A percentile compares a stretch with the other conserved stretches of the same genome.
Evolutionary conservation across 2,329 filamentous ascomycete genomes (phyloP).

Genomic region (Tolypocladium tropicale): DNA sequence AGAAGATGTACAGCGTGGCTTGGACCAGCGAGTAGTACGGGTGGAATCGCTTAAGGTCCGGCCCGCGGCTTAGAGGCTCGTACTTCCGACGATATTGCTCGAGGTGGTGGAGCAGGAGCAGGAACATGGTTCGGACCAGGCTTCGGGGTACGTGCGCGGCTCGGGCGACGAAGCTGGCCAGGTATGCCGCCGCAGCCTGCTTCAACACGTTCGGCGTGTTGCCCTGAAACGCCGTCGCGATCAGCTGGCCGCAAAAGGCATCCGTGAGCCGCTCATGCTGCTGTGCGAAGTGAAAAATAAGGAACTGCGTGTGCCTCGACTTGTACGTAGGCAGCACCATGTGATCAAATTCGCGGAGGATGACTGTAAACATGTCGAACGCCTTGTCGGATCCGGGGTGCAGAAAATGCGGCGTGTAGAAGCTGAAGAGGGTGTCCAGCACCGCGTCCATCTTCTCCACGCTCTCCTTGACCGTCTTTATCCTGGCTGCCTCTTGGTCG

Average conservation of each 20-base stretch:
- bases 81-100: conserved; percentile 63
- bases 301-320: conserved; percentile 87
- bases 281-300: conserved; percentile 93
- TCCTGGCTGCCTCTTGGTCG: conserved; percentile 49
- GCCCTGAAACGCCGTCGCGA: conserved; percentile 36
- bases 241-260: conserved; percentile 68
- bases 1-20: conserved; percentile 88
- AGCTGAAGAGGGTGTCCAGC: conserved; percentile 76
- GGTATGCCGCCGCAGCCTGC: conserved; percentile 81
- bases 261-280: conserved; percentile 68
- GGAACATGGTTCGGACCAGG: conserved; percentile 74
- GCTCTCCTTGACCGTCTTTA: conserved; percentile 67
- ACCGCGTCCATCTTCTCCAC: conserved; percentile 87
- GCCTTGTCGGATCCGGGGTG: conserved; percentile 59
- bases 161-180: conserved; percentile 88
- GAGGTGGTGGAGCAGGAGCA: conserved; percentile 67
- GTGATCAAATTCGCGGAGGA: conserved; percentile 76
- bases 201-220: conserved; percentile 64
- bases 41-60: conserved; percentile 73
- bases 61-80: conserved; percentile 67
- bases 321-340: conserved; percentile 86
- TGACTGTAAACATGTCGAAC: conserved; percentile 63
- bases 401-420: conserved; percentile 66
- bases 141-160: conserved; percentile 70
- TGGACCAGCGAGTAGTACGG: conserved; percentile 85